A percentile compares a stretch with the other conserved stretches of the same genome.
Evolutionary conservation across 1,139 yeast species (phyloP).

Genomic region (Pneumocystis jirovecii): DNA sequence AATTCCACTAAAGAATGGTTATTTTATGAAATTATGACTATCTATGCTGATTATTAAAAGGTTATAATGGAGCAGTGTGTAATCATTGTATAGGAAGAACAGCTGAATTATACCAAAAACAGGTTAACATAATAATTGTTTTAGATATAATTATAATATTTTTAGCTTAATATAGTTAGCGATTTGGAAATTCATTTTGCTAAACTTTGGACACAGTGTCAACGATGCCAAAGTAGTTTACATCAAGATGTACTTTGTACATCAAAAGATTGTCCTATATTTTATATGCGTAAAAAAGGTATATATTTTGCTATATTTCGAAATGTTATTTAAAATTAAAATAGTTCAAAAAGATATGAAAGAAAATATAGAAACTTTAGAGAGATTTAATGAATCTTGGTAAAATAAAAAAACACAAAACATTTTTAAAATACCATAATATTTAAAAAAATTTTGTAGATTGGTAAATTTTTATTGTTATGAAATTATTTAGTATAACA

Average conservation of each 20-base stretch:
- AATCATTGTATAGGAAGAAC: conserved; percentile 60
- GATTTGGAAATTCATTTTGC: conserved; percentile 71
- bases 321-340: neutral
- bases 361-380: conserved; percentile 14
- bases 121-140: conserved; percentile 41
- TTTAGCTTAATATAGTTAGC: conserved; percentile 30
- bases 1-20: conserved; percentile 46
- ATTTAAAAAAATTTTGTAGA: neutral
- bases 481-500: neutral
- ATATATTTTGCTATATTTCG: neutral
- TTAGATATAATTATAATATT: neutral
- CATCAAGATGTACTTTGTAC: conserved; percentile 94
- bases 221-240: conserved; percentile 87
- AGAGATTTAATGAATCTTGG: conserved; percentile 13
- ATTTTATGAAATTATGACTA: neutral
- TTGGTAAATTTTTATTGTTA: neutral
- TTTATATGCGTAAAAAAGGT: conserved; percentile 86
- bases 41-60: conserved; percentile 7
- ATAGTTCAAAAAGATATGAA: conserved; percentile 50
- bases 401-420: conserved; percentile 6
- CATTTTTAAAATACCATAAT: neutral
- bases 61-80: conserved; percentile 65
- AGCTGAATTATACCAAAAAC: conserved; percentile 63
- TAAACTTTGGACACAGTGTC: conserved; percentile 95
- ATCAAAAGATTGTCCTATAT: conserved; percentile 91